Evolutionary conservation across 176 grass and related monocot genomes (phyloP).

Genomic region (Otatea glauca): DNA sequence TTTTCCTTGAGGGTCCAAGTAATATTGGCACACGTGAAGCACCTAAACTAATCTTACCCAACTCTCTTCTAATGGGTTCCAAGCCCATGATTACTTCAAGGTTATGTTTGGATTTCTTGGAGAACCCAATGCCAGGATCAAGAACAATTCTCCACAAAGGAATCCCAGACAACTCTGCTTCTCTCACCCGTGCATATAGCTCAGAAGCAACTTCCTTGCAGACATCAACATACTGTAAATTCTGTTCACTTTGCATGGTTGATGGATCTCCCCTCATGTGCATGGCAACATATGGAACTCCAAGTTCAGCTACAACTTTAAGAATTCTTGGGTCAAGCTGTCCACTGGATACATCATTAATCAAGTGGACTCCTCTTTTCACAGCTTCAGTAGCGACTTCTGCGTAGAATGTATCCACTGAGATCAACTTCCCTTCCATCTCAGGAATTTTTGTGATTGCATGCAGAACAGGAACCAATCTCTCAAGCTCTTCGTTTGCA

Average conservation of each 20-base stretch:
- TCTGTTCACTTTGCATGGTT: conserved; percentile 80
- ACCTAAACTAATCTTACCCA: conserved; percentile 65
- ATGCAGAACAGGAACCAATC: conserved; percentile 78
- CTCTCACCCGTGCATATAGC: conserved; percentile 56
- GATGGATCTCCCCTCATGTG: conserved; percentile 86
- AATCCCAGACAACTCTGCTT: conserved; percentile 71
- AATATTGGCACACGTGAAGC: conserved; percentile 77
- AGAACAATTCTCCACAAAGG: conserved; percentile 85
- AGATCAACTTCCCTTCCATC: conserved; percentile 72
- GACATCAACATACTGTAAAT: conserved; percentile 72
- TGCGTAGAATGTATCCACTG: conserved; percentile 83
- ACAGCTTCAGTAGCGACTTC: conserved; percentile 83
- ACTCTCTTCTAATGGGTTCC: conserved; percentile 59
- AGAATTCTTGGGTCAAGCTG: conserved; percentile 77
- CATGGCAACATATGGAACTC: conserved; percentile 86
- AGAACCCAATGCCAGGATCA: conserved; percentile 93
- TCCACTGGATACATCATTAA: conserved; percentile 89
- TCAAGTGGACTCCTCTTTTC: conserved; percentile 71
- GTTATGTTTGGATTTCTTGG: conserved; percentile 67
- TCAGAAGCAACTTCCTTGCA: conserved; percentile 79
- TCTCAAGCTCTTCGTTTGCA: conserved; percentile 71
- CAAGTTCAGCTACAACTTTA: conserved; percentile 64
- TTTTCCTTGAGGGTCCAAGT: conserved; percentile 79
- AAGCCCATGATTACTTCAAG: conserved; percentile 63
- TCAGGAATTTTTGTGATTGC: conserved; percentile 61